Evolutionary conservation across 108 stramenopile genomes (phyloP).

Genomic region (Cylindrotheca closterium): DNA sequence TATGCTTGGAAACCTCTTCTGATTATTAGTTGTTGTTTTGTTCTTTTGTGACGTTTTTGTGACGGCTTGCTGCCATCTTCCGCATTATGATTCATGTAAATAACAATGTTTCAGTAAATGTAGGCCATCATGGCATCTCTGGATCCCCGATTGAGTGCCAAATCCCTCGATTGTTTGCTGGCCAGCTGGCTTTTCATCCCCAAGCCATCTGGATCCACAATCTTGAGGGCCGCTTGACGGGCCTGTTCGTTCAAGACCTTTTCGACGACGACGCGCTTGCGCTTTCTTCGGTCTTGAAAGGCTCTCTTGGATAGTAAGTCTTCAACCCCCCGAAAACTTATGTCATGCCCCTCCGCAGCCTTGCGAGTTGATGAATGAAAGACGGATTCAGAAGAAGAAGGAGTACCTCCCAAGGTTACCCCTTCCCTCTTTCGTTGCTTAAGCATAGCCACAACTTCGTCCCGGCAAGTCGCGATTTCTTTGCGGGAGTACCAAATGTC

Average conservation of each 20-base stretch:
- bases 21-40: not conserved
- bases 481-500: constrained; percentile 10
- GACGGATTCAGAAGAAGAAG: not conserved
- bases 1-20: too few species aligned
- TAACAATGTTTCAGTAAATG: too few species aligned
- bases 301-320: constrained; percentile 1
- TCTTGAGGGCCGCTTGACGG: not conserved
- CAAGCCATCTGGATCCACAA: constrained; percentile 2
- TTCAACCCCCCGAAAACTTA: constrained; percentile 9
- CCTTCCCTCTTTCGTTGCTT: not conserved
- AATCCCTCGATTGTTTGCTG: not conserved
- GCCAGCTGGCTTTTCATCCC: not conserved
- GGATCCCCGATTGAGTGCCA: not conserved
- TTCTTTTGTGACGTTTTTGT: not conserved
- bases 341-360: not conserved
- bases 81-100: too few species aligned
- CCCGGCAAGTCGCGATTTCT: not conserved
- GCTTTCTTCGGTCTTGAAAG: not conserved
- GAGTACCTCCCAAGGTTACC: not conserved
- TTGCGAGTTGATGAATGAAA: not conserved
- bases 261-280: constrained; percentile 1
- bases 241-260: constrained; percentile 13
- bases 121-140: too few species aligned
- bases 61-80: not conserved
- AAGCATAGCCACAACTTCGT: not conserved